Percentiles rank a stretch among this genome's conserved stretches.
Conservation (phyloP, 805 yeast species). For the Wickerhamiella cacticola region DNA sequence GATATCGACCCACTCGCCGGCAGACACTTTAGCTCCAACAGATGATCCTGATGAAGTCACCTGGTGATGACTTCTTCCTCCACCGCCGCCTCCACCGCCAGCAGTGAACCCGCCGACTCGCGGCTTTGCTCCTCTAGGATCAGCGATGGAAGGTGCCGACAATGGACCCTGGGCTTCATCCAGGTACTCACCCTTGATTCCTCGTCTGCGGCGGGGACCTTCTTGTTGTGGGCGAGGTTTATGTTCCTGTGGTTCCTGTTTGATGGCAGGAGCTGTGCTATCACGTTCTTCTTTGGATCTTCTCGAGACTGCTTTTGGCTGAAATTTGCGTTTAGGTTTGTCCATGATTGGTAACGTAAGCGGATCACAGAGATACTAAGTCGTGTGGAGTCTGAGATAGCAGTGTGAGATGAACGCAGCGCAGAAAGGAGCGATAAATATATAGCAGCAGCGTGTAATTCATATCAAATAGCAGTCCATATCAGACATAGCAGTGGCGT, state of each 20-base stretch:
- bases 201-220: conserved; percentile 16
- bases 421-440: too few species aligned
- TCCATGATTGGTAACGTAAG: conserved; percentile 1
- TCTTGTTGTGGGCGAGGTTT: not conserved
- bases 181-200: conserved; percentile 17
- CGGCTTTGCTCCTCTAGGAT: conserved; percentile 11
- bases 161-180: conserved; percentile 30
- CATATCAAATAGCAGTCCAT: too few species aligned
- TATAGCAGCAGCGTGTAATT: too few species aligned
- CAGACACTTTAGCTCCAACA: conserved; percentile 4
- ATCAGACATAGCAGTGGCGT: too few species aligned
- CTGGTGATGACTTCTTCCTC: not conserved
- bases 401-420: too few species aligned
- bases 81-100: conserved; percentile 12
- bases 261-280: conserved; percentile 52
- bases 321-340: conserved; percentile 40
- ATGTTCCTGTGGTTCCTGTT: conserved; percentile 21
- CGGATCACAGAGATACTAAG: too few species aligned
- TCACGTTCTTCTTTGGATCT: conserved; percentile 76
- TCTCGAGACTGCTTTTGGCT: conserved; percentile 79
- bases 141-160: conserved; percentile 26
- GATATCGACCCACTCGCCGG: conserved; percentile 5
- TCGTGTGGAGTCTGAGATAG: too few species aligned
- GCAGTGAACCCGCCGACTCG: not conserved
- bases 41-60: not conserved